Evolutionary conservation across 2,329 filamentous ascomycete species (phyloP).

Genomic region (Lecanosticta acicola): DNA sequence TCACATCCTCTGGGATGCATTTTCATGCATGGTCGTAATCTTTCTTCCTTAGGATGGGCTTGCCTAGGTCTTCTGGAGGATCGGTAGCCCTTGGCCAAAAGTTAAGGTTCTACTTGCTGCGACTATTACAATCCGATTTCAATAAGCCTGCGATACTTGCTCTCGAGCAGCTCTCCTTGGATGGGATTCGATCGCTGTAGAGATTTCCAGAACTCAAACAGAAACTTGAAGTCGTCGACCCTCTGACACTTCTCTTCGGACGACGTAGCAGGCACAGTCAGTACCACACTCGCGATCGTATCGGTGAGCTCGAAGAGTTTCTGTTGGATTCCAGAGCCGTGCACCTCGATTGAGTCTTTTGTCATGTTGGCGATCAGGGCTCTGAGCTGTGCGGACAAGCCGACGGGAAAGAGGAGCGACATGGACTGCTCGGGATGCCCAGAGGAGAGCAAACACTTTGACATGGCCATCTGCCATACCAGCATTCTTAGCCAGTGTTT

Average conservation of each 20-base stretch:
- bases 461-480: slow-evolving; percentile 48
- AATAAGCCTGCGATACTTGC: slow-evolving; percentile 2
- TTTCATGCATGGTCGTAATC: no score
- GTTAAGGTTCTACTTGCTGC: no score
- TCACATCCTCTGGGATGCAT: no score
- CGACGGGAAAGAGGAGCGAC: slow-evolving; percentile 9
- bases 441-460: slow-evolving; percentile 26
- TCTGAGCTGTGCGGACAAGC: slow-evolving; percentile 8
- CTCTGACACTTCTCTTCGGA: slow-evolving; percentile 44
- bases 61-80: no score
- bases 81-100: no score
- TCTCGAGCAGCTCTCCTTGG: slow-evolving; percentile 2
- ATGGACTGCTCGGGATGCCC: background rate
- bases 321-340: slow-evolving; percentile 53
- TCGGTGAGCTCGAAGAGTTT: slow-evolving; percentile 57
- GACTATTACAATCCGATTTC: slow-evolving; percentile 3
- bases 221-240: slow-evolving; percentile 46
- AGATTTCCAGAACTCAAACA: slow-evolving; percentile 7
- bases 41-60: no score
- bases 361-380: slow-evolving; percentile 30
- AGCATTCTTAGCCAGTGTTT: slow-evolving; percentile 47
- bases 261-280: slow-evolving; percentile 46
- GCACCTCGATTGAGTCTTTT: slow-evolving; percentile 47
- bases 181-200: slow-evolving; percentile 1
- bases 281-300: slow-evolving; percentile 53